phyloP scores from a whole-genome alignment of 805 yeast species.

The Wickerhamomyces hampshirensis region DNA sequence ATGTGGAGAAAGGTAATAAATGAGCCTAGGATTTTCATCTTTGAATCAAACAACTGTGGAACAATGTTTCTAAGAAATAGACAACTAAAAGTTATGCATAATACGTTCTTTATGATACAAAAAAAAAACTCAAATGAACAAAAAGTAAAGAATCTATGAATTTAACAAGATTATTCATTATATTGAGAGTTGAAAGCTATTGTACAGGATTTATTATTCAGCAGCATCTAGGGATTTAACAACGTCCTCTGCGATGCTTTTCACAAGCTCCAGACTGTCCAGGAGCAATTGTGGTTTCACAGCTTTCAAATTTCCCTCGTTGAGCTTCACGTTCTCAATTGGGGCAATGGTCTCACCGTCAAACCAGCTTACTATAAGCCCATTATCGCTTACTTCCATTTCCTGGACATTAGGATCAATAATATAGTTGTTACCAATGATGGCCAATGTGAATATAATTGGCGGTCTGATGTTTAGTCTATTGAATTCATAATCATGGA shows the following conservation, averaged over 20 bases:
- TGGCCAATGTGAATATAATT: slow-evolving; percentile 67
- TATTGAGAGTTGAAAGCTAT: not conserved
- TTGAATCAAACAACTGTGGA: too few species aligned
- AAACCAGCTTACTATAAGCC: slow-evolving; percentile 69
- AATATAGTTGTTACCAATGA: slow-evolving; percentile 59
- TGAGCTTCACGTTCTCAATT: slow-evolving; percentile 60
- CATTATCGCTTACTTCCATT: slow-evolving; percentile 83
- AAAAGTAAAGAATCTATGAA: too few species aligned
- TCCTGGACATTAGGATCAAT: slow-evolving; percentile 90
- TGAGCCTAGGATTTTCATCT: too few species aligned
- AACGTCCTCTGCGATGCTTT: slow-evolving; percentile 59
- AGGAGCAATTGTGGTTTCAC: slow-evolving; percentile 42
- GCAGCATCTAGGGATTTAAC: slow-evolving; percentile 27
- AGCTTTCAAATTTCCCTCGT: slow-evolving; percentile 49
- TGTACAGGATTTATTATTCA: too few species aligned
- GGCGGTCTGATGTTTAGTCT: slow-evolving; percentile 62
- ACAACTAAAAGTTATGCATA: too few species aligned
- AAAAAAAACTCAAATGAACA: too few species aligned
- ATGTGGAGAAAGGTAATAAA: too few species aligned
- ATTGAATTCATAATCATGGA: slow-evolving; percentile 81
- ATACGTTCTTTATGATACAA: too few species aligned
- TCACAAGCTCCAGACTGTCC: slow-evolving; percentile 53
- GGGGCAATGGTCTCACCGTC: slow-evolving; percentile 70
- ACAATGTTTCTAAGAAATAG: too few species aligned
- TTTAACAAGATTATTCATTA: not conserved